Evolutionary conservation across 768 basidiomycete species (phyloP).

Genomic region (Russula abietina): DNA sequence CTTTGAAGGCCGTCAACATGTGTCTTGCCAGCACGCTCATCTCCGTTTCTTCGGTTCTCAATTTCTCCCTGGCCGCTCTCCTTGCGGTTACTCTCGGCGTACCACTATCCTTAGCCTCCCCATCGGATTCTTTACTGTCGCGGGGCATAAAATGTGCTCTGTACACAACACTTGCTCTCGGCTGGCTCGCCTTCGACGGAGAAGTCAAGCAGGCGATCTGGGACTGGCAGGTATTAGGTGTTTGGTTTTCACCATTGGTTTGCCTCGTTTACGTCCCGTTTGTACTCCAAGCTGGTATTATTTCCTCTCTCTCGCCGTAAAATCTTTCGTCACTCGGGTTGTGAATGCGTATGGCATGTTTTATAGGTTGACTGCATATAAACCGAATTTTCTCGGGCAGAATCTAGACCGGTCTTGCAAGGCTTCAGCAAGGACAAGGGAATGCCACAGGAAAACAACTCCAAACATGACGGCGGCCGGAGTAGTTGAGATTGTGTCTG

Average conservation of each 20-base stretch:
- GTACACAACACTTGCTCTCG: constrained; percentile 48
- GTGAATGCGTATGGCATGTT: not conserved
- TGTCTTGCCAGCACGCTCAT: constrained; percentile 83
- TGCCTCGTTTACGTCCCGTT: constrained; percentile 76
- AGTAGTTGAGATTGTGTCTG: not conserved
- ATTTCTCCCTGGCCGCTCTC: constrained; percentile 81
- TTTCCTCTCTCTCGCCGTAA: constrained; percentile 34
- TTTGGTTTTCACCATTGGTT: constrained; percentile 80
- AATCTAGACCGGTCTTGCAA: not conserved
- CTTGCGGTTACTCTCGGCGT: constrained; percentile 60
- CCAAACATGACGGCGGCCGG: no score
- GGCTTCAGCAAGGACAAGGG: not conserved
- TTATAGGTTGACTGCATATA: no score
- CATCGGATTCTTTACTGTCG: constrained; percentile 29
- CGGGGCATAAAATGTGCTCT: constrained; percentile 31
- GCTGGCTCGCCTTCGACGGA: constrained; percentile 49
- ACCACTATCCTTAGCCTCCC: constrained; percentile 49
- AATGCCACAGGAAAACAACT: not conserved
- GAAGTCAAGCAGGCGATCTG: constrained; percentile 51
- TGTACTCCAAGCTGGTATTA: constrained; percentile 62
- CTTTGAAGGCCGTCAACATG: constrained; percentile 70
- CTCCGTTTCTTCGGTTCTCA: constrained; percentile 80
- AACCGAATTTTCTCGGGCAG: not conserved
- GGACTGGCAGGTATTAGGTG: constrained; percentile 74
- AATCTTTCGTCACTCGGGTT: not conserved